A percentile compares a stretch with the other conserved stretches of the same genome.
Evolutionary conservation across 257 asterid genomes (phyloP).

Genomic region (Solanum bulbocastanum): DNA sequence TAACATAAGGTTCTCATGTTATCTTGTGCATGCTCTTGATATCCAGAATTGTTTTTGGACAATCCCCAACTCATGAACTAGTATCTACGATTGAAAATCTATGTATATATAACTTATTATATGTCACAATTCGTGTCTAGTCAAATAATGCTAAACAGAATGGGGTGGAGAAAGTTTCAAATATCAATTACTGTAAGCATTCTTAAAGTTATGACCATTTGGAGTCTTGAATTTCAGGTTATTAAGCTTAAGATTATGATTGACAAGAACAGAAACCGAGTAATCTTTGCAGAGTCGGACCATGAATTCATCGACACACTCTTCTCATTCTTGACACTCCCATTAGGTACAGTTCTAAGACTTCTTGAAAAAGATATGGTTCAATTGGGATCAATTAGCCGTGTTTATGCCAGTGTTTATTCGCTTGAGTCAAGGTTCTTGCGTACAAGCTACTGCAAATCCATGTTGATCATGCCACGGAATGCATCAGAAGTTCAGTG

Average conservation of each 20-base stretch:
- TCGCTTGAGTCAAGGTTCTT: background rate
- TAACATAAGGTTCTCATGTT: background rate
- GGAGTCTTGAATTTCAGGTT: background rate
- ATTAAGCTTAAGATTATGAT: background rate
- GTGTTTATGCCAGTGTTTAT: background rate
- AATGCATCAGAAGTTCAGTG: background rate
- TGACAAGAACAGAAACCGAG: background rate
- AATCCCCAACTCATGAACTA: background rate
- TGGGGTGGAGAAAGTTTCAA: background rate
- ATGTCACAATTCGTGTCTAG: background rate
- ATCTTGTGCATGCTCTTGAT: background rate
- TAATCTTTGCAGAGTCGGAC: background rate
- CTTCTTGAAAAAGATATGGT: background rate
- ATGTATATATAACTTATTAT: background rate
- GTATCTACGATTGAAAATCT: background rate
- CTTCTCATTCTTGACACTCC: conserved; percentile 4
- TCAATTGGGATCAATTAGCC: background rate
- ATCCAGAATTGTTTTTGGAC: background rate
- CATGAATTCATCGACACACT: conserved; percentile 1
- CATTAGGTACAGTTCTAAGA: background rate
- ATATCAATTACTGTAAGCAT: background rate
- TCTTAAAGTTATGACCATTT: background rate
- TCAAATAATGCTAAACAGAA: background rate
- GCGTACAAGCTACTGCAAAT: background rate
- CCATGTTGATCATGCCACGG: background rate